Percentiles rank a stretch among this genome's conserved stretches.
phyloP scores from a whole-genome alignment of 257 asterid species.

The Osmanthus fragrans region DNA sequence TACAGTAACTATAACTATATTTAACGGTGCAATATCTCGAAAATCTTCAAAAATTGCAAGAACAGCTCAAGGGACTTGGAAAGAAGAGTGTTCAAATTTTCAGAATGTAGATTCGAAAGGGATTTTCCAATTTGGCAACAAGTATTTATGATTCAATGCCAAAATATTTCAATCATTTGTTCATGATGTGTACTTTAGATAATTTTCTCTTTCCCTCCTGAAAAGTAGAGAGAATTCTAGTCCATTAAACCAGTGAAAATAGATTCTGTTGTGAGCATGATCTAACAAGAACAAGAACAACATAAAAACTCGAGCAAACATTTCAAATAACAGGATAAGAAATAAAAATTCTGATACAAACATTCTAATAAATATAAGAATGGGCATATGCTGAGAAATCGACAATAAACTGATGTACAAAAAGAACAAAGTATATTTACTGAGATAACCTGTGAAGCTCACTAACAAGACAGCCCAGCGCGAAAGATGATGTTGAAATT shows the following conservation, averaged over 20 bases:
- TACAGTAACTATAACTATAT: background rate
- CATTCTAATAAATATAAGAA: background rate
- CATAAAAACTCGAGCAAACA: background rate
- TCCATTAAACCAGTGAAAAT: background rate
- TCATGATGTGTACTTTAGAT: background rate
- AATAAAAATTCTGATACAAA: background rate
- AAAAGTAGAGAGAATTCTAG: slow-evolving; percentile 1
- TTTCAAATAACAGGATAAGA: background rate
- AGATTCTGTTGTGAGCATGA: background rate
- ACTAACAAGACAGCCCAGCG: slow-evolving; percentile 82
- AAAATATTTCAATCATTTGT: background rate
- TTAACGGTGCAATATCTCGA: background rate
- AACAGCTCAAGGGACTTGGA: background rate
- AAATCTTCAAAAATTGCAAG: background rate
- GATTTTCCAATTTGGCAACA: background rate
- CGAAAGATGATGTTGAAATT: slow-evolving; percentile 89
- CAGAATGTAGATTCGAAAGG: background rate
- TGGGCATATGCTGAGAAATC: slow-evolving; percentile 1
- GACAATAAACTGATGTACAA: slow-evolving; percentile 8
- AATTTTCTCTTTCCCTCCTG: background rate
- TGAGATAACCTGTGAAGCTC: slow-evolving; percentile 88
- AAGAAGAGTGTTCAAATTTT: background rate
- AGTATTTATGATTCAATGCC: background rate
- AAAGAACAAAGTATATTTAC: slow-evolving; percentile 19
- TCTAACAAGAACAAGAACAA: background rate